Percentiles rank a stretch among this genome's conserved stretches.
Conservation (phyloP, 371 early-diverging fungal genomes). For the Ordospora colligata region DNA sequence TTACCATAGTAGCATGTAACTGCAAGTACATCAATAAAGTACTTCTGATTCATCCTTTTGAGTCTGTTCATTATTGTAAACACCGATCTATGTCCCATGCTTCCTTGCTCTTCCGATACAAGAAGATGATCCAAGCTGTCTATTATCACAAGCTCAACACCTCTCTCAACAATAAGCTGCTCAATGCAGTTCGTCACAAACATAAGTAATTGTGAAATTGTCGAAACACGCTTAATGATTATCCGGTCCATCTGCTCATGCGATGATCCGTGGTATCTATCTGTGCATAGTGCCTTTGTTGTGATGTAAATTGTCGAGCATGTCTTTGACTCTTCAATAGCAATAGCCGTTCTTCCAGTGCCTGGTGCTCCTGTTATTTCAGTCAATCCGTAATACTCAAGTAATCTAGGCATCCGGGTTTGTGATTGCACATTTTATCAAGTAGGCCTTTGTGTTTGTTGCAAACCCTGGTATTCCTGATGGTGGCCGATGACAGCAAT, state of each 20-base stretch:
- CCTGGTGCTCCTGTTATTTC: conserved; percentile 43
- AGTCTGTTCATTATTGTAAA: conserved; percentile 1
- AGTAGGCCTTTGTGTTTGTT: not conserved
- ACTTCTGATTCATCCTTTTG: conserved; percentile 18
- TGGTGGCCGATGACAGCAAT: not conserved
- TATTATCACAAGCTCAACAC: conserved; percentile 11
- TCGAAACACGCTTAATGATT: not conserved
- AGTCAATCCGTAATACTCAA: conserved; percentile 37
- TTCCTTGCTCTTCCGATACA: not conserved
- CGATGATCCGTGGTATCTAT: not conserved
- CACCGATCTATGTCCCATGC: not conserved
- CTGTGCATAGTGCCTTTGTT: conserved; percentile 18
- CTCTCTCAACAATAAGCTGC: not conserved
- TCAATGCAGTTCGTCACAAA: not conserved
- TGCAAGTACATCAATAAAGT: not conserved
- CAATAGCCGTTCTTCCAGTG: conserved; percentile 40
- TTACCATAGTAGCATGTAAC: conserved; percentile 1
- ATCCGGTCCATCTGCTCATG: not conserved
- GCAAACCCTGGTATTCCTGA: not conserved
- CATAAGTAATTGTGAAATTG: not conserved
- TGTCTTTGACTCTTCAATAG: conserved; percentile 23
- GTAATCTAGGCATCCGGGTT: not conserved
- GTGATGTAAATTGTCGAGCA: conserved; percentile 37
- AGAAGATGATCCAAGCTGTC: conserved; percentile 24
- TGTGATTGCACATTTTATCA: not conserved